These are phyloP conservation scores for Podospora didyma DNA, from an alignment of 495 filamentous ascomycete genomes.

Conservation along the genomic window DNA sequence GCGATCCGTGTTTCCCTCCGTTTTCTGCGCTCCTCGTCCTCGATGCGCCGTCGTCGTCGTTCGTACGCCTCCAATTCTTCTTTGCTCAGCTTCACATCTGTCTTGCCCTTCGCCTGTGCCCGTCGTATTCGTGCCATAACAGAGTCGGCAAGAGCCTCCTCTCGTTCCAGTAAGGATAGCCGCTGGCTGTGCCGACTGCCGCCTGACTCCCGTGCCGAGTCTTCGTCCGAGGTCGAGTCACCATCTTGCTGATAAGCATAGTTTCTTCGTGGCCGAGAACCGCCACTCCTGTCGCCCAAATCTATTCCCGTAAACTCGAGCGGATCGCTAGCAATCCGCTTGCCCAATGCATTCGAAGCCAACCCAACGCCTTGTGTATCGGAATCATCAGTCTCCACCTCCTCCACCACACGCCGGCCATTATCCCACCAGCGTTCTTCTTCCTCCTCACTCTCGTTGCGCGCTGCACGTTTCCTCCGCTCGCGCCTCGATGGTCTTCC, in stretches of 20 bases:
- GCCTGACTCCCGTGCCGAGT: conserved; percentile 51
- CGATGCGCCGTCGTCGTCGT: conserved; percentile 54
- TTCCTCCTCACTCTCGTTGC: conserved; percentile 49
- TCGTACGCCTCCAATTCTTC: conserved; percentile 74
- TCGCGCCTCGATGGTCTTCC: conserved; percentile 95
- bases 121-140: conserved; percentile 73
- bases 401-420: conserved; percentile 58
- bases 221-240: conserved; percentile 48
- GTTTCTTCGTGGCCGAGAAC: conserved; percentile 34
- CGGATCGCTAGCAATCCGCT: conserved; percentile 53
- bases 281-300: conserved; percentile 43
- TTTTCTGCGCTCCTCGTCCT: conserved; percentile 36
- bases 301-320: conserved; percentile 61
- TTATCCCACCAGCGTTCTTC: conserved; percentile 36
- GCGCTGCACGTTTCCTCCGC: conserved; percentile 57
- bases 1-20: conserved; percentile 37
- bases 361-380: conserved; percentile 57
- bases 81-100: conserved; percentile 70
- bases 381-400: conserved; percentile 58
- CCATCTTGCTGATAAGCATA: conserved; percentile 45
- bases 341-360: conserved; percentile 32
- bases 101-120: conserved; percentile 67
- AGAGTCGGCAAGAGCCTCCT: conserved; percentile 68
- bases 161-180: conserved; percentile 53
- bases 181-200: conserved; percentile 44